Conservation (phyloP, 345 rosid genomes). For the Anastatica hierochuntica region DNA sequence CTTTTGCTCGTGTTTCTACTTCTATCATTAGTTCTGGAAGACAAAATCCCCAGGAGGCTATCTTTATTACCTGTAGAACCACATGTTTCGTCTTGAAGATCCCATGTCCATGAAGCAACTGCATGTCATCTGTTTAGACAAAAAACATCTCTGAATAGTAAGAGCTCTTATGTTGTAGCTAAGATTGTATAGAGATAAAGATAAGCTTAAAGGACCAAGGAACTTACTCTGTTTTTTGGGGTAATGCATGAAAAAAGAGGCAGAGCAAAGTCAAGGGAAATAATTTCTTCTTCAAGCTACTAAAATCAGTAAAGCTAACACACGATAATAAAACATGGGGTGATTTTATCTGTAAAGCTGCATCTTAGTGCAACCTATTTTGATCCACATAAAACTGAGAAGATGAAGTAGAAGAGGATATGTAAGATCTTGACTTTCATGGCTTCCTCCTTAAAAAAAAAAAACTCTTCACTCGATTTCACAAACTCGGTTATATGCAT, state of each 20-base stretch:
- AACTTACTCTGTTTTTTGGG: constrained; percentile 33
- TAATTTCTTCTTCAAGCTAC: not conserved
- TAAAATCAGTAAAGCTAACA: too few species aligned
- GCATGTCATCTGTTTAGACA: constrained; percentile 67
- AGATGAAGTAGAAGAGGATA: constrained; percentile 33
- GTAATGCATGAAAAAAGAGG: not conserved
- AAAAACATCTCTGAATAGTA: not conserved
- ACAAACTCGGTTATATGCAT: not conserved
- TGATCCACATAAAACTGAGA: not conserved
- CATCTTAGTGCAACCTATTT: not conserved
- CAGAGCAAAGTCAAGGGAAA: constrained; percentile 29
- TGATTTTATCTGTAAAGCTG: not conserved
- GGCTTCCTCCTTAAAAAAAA: constrained; percentile 25
- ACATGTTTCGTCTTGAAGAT: constrained; percentile 90
- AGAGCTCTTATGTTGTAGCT: constrained; percentile 7
- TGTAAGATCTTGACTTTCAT: constrained; percentile 62
- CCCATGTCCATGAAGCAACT: constrained; percentile 97
- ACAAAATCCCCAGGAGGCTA: too few species aligned
- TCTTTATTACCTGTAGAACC: too few species aligned
- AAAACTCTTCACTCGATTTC: not conserved
- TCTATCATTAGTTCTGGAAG: too few species aligned
- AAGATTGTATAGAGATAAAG: not conserved
- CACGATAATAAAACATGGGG: too few species aligned
- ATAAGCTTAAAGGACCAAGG: constrained; percentile 1
- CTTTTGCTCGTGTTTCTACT: too few species aligned